A percentile compares a stretch with the other conserved stretches of the same genome.
phyloP scores from a whole-genome alignment of 2,329 filamentous ascomycete species.

The Aspergillus neotritici region DNA sequence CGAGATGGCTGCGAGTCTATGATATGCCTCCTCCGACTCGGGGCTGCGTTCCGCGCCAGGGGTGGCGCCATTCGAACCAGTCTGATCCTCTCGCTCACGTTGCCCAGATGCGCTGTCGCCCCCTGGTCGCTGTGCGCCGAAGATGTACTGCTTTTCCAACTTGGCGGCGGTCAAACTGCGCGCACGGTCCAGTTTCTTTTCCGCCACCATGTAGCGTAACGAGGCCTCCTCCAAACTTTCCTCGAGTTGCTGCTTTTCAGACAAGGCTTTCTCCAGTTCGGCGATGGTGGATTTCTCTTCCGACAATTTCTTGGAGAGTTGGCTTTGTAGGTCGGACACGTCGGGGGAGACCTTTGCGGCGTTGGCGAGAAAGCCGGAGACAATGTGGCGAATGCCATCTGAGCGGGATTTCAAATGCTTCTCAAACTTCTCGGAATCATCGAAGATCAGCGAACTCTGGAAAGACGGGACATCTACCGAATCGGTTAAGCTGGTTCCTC shows the following conservation, averaged over 20 bases:
- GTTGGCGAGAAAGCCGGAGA: constrained; percentile 61
- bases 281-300: constrained; percentile 74
- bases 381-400: constrained; percentile 67
- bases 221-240: constrained; percentile 85
- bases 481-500: neutral
- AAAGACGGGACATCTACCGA: constrained; percentile 31
- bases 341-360: constrained; percentile 54
- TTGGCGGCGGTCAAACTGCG: constrained; percentile 88
- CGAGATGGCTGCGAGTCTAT: constrained; percentile 69
- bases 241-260: constrained; percentile 78
- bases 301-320: constrained; percentile 69
- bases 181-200: constrained; percentile 85
- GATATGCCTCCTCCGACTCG: constrained; percentile 68
- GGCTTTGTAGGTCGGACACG: constrained; percentile 64
- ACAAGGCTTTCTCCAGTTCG: constrained; percentile 67
- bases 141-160: constrained; percentile 79
- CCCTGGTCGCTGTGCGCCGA: constrained; percentile 53
- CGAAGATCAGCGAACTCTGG: constrained; percentile 51
- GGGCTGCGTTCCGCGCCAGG: constrained; percentile 53
- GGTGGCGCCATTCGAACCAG: constrained; percentile 50
- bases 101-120: constrained; percentile 45
- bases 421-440: constrained; percentile 60
- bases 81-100: constrained; percentile 50
- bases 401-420: constrained; percentile 72
- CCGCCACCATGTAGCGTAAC: constrained; percentile 86